Conservation (phyloP, 2,329 filamentous ascomycete genomes). For the Ambrosiella beaveri region DNA sequence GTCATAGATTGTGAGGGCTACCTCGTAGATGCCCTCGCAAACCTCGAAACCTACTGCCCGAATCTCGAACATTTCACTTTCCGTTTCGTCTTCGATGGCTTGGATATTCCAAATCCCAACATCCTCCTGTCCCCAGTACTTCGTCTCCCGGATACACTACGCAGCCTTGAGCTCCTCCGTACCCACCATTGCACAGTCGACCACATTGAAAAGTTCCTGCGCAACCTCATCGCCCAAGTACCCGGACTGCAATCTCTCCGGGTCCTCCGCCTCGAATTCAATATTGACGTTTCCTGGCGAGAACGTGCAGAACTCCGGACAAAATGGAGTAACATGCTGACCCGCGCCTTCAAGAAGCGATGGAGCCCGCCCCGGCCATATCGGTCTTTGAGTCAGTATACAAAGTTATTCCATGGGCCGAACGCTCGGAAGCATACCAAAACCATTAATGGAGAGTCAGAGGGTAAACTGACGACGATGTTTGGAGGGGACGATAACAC, state of each 20-base stretch:
- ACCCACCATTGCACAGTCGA: constrained; percentile 49
- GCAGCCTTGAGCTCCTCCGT: too few relatives aligned
- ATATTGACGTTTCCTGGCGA: constrained; percentile 66
- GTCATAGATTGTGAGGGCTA: too few relatives aligned
- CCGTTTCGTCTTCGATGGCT: too few relatives aligned
- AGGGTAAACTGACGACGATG: background rate
- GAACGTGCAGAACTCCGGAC: constrained; percentile 64
- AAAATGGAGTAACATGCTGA: constrained; percentile 56
- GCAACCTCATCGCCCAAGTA: constrained; percentile 59
- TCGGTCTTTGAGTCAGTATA: constrained; percentile 6
- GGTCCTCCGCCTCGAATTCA: constrained; percentile 54
- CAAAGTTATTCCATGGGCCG: background rate
- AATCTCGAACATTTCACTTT: constrained; percentile 14
- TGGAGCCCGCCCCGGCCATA: constrained; percentile 22
- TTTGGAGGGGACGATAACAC: background rate
- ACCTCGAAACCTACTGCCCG: constrained; percentile 52
- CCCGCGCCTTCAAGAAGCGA: constrained; percentile 44
- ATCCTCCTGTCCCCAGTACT: too few relatives aligned
- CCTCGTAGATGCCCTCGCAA: too few relatives aligned
- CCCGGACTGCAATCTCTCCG: constrained; percentile 48
- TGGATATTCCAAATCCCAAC: too few relatives aligned
- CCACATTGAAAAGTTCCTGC: constrained; percentile 60
- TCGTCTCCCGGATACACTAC: too few relatives aligned
- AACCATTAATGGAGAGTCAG: background rate
- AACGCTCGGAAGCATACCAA: background rate